Conservation (phyloP, 208 protist genomes). For the Trypanosoma lewisi region DNA sequence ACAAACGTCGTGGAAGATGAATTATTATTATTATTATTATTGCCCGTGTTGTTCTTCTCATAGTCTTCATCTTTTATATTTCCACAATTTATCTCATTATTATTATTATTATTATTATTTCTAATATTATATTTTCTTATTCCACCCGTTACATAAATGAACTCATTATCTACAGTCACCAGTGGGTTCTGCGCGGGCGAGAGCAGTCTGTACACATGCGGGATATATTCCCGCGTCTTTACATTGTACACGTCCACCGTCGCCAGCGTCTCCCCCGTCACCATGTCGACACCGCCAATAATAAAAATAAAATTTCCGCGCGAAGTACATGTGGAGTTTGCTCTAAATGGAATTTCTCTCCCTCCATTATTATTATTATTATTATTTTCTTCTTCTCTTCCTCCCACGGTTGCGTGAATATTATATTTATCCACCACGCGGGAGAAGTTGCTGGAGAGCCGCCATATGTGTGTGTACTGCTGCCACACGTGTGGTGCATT, state of each 20-base stretch:
- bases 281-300: slow-evolving; percentile 25
- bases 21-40: no score
- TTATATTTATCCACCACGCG: slow-evolving; percentile 1
- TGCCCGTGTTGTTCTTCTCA: no score
- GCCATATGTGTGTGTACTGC: slow-evolving; percentile 20
- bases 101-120: background rate
- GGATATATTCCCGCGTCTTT: slow-evolving; percentile 7
- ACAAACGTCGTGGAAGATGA: no score
- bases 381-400: background rate
- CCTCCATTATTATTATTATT: background rate
- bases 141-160: slow-evolving; percentile 28
- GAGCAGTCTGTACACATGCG: background rate
- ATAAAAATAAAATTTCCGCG: slow-evolving; percentile 24
- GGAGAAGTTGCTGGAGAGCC: slow-evolving; percentile 16
- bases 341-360: slow-evolving; percentile 8
- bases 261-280: slow-evolving; percentile 5
- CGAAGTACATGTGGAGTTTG: slow-evolving; percentile 25
- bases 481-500: slow-evolving; percentile 1
- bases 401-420: background rate
- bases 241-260: slow-evolving; percentile 27
- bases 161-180: slow-evolving; percentile 19
- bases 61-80: no score
- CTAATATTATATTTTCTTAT: background rate
- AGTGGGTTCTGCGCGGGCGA: slow-evolving; percentile 16
- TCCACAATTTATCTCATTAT: no score